phyloP scores from a whole-genome alignment of 305 asterid genomes.

The Andrographis paniculata region DNA sequence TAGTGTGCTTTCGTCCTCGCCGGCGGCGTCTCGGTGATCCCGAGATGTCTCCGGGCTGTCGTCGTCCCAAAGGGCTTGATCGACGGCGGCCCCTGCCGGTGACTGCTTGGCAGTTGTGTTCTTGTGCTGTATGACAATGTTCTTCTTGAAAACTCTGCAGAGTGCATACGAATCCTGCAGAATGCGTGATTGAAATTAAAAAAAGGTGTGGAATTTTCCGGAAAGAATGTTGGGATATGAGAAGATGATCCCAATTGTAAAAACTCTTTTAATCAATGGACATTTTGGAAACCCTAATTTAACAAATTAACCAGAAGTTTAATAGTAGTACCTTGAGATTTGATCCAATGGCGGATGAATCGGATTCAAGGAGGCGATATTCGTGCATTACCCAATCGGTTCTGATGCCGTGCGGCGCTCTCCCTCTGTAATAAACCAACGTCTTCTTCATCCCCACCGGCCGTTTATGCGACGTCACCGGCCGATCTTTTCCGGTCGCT shows the following conservation, averaged over 20 bases:
- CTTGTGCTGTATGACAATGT: slow-evolving; percentile 25
- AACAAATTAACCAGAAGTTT: background rate
- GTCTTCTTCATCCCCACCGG: slow-evolving; percentile 73
- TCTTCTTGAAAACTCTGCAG: slow-evolving; percentile 60
- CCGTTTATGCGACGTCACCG: slow-evolving; percentile 44
- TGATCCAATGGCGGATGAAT: slow-evolving; percentile 17
- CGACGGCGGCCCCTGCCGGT: slow-evolving; percentile 15
- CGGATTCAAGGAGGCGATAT: slow-evolving; percentile 42
- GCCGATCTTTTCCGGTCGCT: slow-evolving; percentile 73
- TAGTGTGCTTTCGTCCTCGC: slow-evolving; percentile 11
- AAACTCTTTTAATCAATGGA: background rate
- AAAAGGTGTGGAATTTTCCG: background rate
- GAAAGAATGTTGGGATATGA: background rate
- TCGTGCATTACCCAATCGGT: slow-evolving; percentile 80
- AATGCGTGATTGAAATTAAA: background rate
- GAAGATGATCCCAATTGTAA: background rate
- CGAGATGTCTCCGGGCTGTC: slow-evolving; percentile 28
- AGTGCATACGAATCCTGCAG: slow-evolving; percentile 55
- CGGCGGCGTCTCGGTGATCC: slow-evolving; percentile 21
- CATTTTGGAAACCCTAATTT: background rate
- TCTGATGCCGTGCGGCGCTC: slow-evolving; percentile 70
- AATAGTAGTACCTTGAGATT: slow-evolving; percentile 27
- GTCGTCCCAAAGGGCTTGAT: slow-evolving; percentile 33
- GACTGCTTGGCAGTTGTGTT: background rate
- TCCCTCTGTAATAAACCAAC: slow-evolving; percentile 61